Base-by-base conservation (phyloP, 306 rosid genomes). In the Trifolium pratense region DNA sequence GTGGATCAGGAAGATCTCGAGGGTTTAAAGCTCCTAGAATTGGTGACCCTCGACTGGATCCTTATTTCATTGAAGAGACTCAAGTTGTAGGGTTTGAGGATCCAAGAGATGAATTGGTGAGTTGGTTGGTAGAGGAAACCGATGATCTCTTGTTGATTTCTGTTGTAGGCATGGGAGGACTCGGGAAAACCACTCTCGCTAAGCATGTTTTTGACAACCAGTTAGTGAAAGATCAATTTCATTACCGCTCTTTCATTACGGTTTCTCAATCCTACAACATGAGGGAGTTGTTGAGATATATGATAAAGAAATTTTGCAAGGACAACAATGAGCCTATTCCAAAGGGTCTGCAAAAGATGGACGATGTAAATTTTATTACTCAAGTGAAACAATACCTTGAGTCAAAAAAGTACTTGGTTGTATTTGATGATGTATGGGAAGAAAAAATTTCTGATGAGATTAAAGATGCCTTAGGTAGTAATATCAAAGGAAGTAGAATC, bases 121-220 rank as follows among this genome's bases (percentile, higher is more conserved):
- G 10, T 3, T 25, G 6, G 26, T 63, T 78, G 29, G 21, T 56
- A 11, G 21, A 12, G 0, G 80, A 46, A 69, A n/a, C 36, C 5
- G 11, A 12, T 0, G 45, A 26, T 4, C 55, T 18, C 37, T 20
- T 8, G 55, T 42, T 82, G 71, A 53, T 82, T 23, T 58, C 81
- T 1, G 68, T 79, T 14, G 75, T 83, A 1, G 86, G 86, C 9
- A 82, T 78, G 83, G 86, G 86, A 15, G 78, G 86, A 9, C 52
- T 78, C 2, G 86, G 80, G 26, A 82, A 82, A 80, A 74, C 83
- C 2, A 78, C 82, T 21, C 78, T 66, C 59, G 68, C 65, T 6
- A 66, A 77, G 14, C 69, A 46, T 23, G 76, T 77, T 62, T 69
- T 69, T 9, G 58, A 77, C 7, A 39, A 36, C 14, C 48, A 3